phyloP scores from a whole-genome alignment of 495 filamentous ascomycete genomes.

The Eremomyces bilateralis region DNA sequence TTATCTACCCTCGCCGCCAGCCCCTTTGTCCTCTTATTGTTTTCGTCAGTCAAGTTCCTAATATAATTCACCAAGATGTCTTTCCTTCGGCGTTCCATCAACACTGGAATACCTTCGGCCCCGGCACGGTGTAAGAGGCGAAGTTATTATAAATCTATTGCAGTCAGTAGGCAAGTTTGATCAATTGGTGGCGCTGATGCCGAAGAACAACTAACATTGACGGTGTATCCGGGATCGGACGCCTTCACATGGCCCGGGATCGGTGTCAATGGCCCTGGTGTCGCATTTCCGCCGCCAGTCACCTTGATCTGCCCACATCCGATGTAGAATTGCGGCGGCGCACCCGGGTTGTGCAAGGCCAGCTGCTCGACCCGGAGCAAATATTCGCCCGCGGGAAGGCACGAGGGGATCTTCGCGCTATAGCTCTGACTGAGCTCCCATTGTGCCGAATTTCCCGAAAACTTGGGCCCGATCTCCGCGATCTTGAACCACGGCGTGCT shows the following conservation, averaged over 20 bases:
- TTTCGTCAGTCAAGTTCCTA: not conserved
- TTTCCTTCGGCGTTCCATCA: not conserved
- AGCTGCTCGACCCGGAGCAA: constrained; percentile 13
- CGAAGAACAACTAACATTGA: no score
- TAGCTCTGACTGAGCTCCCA: constrained; percentile 12
- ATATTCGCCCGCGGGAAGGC: constrained; percentile 12
- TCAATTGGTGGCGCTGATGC: no score
- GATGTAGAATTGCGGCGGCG: constrained; percentile 28
- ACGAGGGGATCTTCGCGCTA: constrained; percentile 14
- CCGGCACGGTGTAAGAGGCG: not conserved
- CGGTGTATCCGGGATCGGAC: constrained; percentile 9
- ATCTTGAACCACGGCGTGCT: constrained; percentile 14
- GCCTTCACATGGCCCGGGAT: constrained; percentile 12
- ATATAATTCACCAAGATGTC: not conserved
- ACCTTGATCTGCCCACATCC: constrained; percentile 13
- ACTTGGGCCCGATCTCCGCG: constrained; percentile 15
- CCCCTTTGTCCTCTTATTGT: not conserved
- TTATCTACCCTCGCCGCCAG: not conserved
- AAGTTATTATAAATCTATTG: constrained; percentile 2
- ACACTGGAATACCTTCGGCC: not conserved
- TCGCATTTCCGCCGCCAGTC: constrained; percentile 12
- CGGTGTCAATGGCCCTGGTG: constrained; percentile 8
- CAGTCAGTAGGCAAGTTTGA: no score
- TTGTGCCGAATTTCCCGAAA: constrained; percentile 9
- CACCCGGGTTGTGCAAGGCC: constrained; percentile 30